Conservation (phyloP, 768 basidiomycete species). For the Dioszegia crocea region DNA sequence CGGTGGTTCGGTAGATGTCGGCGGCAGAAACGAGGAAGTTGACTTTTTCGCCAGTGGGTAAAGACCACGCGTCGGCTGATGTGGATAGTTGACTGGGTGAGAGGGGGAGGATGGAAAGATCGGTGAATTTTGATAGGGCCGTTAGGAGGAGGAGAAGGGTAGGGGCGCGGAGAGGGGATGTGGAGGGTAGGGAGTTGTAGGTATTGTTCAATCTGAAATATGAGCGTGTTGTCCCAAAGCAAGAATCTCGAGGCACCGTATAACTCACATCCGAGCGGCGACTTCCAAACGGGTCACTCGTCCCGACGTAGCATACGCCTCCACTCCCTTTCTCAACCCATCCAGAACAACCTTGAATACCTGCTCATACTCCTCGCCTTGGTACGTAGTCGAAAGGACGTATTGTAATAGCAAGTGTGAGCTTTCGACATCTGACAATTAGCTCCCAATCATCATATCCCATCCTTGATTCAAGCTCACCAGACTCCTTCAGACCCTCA, state of each 20-base stretch:
- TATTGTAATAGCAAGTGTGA: slow-evolving; percentile 40
- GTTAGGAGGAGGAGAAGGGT: slow-evolving; percentile 41
- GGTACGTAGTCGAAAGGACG: slow-evolving; percentile 30
- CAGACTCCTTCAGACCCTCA: slow-evolving; percentile 41
- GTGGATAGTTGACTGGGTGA: slow-evolving; percentile 21
- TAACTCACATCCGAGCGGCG: slow-evolving; percentile 43
- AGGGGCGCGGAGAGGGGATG: slow-evolving; percentile 40
- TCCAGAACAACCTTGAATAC: slow-evolving; percentile 27
- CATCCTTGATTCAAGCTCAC: slow-evolving; percentile 22
- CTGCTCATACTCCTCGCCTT: slow-evolving; percentile 21
- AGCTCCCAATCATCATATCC: not conserved
- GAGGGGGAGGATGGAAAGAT: slow-evolving; percentile 37
- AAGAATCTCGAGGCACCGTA: not conserved
- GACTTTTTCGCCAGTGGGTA: slow-evolving; percentile 36
- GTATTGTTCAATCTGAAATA: slow-evolving; percentile 42
- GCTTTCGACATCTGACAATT: slow-evolving; percentile 39
- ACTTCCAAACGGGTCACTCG: slow-evolving; percentile 32
- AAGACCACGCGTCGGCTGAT: slow-evolving; percentile 35
- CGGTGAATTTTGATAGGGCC: slow-evolving; percentile 33
- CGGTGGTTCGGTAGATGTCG: slow-evolving; percentile 32
- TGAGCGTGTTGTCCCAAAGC: not conserved
- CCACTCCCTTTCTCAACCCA: slow-evolving; percentile 31
- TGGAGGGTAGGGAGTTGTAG: slow-evolving; percentile 45
- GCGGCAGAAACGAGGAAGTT: slow-evolving; percentile 36
- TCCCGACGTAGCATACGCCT: slow-evolving; percentile 17